A percentile compares a stretch with the other conserved stretches of the same genome.
These are phyloP conservation scores for Cyanodermella asteris DNA, from an alignment of 2,329 filamentous ascomycete species.

Conservation along the genomic window DNA sequence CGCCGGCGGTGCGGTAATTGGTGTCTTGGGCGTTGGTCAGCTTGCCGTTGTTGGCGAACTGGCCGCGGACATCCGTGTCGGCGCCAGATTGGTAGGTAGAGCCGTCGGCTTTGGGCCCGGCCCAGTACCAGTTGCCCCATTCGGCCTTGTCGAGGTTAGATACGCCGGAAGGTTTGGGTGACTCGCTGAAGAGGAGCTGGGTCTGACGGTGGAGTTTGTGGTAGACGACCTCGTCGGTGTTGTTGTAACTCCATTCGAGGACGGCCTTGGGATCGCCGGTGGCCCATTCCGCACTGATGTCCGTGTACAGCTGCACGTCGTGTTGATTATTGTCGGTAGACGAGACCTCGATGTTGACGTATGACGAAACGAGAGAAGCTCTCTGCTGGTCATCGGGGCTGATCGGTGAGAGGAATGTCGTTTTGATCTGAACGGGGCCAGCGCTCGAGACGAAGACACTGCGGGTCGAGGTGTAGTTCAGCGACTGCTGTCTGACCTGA, in stretches of 20 bases:
- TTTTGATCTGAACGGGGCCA: conserved; percentile 38
- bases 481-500: conserved; percentile 40
- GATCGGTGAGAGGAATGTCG: conserved; percentile 50
- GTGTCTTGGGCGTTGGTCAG: conserved; percentile 24
- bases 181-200: conserved; percentile 26
- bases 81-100: conserved; percentile 26
- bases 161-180: too few relatives aligned
- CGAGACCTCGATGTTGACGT: conserved; percentile 40
- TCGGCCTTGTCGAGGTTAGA: conserved; percentile 25
- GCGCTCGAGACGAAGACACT: conserved; percentile 47
- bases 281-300: conserved; percentile 58
- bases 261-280: conserved; percentile 36
- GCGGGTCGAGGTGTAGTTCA: conserved; percentile 49
- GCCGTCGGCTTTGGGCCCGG: conserved; percentile 19
- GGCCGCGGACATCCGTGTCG: conserved; percentile 23
- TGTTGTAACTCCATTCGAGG: conserved; percentile 40
- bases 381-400: conserved; percentile 42
- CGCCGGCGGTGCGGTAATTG: conserved; percentile 27
- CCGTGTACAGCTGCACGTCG: conserved; percentile 47
- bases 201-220: conserved; percentile 32
- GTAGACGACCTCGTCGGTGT: conserved; percentile 32
- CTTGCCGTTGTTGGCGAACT: conserved; percentile 22
- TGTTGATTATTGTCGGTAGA: conserved; percentile 42
- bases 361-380: conserved; percentile 50
- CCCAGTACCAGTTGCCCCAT: conserved; percentile 33